Evolutionary conservation across 495 filamentous ascomycete species (phyloP), one percentile per base, ranked within the genome.

Genomic region (Penicillium bialowiezense): DNA sequence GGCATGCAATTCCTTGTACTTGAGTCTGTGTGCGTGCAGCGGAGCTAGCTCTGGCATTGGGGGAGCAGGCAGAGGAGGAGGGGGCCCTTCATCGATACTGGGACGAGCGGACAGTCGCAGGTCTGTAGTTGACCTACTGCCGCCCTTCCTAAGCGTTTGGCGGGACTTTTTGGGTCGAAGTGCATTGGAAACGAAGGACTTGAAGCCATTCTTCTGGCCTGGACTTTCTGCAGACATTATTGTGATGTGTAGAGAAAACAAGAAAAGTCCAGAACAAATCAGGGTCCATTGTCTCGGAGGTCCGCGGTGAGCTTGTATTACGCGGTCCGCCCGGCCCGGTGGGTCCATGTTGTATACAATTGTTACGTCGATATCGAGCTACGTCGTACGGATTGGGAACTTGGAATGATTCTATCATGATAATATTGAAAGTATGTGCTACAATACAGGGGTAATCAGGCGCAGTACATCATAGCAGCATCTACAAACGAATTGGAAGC

Each of bases 111-210:
- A 52, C 55, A 57, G 62, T 42, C 58, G 63, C 42, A 70, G 55
- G 51, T 64, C 57, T 28, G 68, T 55, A 28, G 63, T 67, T 1
- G 67, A 72, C 20, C 59, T 54, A 48, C 56, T 68, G 49, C 54
- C 61, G 49, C 54, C 61, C 53, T 75, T 75, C 41, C 72, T 69
- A 15, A 75, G 69, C 36, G 68, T 70, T 50, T 73, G 70, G 35
- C 72, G 72, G 20, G 72, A 75, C 59, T 72, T 75, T 54, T 75
- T 75, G 15, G 72, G 63, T 17, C 66, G 69, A 4, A 75, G 56
- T 44, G 64, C 71, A 46, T 66, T 62, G 31, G 64, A 38, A 20
- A 71, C 55, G 37, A 71, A 68, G 15, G 67, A 52, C 21, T 62
- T 57, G 44, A 75, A 59, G 48, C 66, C 67, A 33, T 56, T 50